Evolutionary conservation across 305 asterid genomes (phyloP), one percentile per base, ranked within the genome.

Genomic region (Fraxinus baroniana): DNA sequence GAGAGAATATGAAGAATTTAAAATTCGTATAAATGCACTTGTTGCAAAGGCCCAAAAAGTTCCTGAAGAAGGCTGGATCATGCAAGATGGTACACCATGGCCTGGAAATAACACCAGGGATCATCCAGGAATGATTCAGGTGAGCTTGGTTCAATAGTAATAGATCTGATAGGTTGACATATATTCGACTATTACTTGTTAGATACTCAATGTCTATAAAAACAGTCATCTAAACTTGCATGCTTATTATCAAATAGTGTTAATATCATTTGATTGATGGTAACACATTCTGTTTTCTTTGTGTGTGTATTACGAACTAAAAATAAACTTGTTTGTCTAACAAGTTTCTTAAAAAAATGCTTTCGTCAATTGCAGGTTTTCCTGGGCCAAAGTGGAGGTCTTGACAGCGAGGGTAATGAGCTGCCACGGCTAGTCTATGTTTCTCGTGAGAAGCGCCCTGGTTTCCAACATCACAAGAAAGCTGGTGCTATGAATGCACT

Each of bases 51-150:
- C 97, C 79, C 84, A 36, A 87, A 93, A 91, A 83, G 90, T 90
- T 78, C 97, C 97, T n/a, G 94, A 90, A 84, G 97, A 90, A 87
- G 97, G 97, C 68, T 93, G 97, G 97, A 91, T 90, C 70, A 93
- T 93, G 97, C 95, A 93, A 80, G 97, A 93, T 87, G 97, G 97
- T 24, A 93, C 97, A 13, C 94, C 94, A 4, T 93, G 97, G 97
- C 96, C 97, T 60, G 97, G 97, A 78, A 90, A 93, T 85, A 93
- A 93, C 91, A 89, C 86, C 39, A 87, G 92, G 36, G 97, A 93
- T 86, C 97, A 93, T 87, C 96, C 97, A 33, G 97, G 97, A 78
- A 93, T 93, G 97, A 91, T 93, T 83, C 97, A 93, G 93, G 97
- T 90, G 78, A 74, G 55, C 66, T 55, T 17, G 44, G 71, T 68